Percentiles rank a stretch among this genome's conserved stretches.
Conservation (phyloP, 441 rosid genomes). For the Adansonia rubrostipa region DNA sequence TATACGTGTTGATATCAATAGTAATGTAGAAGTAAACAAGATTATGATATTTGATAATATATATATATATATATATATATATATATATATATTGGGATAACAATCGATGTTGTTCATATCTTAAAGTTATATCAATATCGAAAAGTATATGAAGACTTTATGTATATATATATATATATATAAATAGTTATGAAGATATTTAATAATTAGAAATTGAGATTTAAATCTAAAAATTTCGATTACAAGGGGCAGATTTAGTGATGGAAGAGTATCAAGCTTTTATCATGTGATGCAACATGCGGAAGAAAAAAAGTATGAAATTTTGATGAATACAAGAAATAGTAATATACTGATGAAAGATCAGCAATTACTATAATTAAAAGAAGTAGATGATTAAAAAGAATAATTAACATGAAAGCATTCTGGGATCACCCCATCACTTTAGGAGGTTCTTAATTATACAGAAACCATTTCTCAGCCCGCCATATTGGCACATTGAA, state of each 20-base stretch:
- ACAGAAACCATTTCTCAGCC: no score
- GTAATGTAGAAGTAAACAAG: no score
- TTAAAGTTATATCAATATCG: no score
- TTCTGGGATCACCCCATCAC: slow-evolving; percentile 21
- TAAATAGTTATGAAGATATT: neutral
- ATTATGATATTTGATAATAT: no score
- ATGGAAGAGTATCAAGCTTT: neutral
- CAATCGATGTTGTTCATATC: neutral
- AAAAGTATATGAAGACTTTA: neutral
- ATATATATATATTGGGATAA: no score
- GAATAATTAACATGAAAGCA: slow-evolving; percentile 21
- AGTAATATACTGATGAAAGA: no score
- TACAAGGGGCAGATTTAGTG: neutral
- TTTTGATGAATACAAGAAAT: no score
- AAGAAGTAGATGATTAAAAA: neutral
- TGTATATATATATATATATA: no score
- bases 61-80: no score
- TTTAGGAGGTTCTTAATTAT: slow-evolving; percentile 17
- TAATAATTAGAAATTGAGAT: neutral
- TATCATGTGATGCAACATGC: neutral
- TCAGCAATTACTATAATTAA: no score
- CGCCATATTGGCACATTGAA: neutral
- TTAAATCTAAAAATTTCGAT: neutral
- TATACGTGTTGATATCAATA: no score
- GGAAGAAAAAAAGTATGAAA: neutral